Evolutionary conservation across 306 rosid genomes (phyloP), one percentile per base, ranked within the genome.

Genomic region (Bauhinia variegata): DNA sequence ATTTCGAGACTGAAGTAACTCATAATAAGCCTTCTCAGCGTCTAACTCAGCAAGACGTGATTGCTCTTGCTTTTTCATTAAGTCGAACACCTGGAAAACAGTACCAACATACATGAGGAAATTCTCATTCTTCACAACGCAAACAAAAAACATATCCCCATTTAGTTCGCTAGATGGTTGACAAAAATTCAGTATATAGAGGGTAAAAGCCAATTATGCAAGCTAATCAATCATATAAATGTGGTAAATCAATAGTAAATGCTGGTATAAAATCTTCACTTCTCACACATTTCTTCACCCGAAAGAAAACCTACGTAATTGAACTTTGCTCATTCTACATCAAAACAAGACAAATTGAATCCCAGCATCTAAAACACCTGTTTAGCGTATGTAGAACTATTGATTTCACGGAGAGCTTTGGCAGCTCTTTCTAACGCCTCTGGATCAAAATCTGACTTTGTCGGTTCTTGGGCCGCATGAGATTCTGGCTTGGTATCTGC

Each of bases 381-480:
- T 75, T 88, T 91, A 31, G 91, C 48, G 37, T 77, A 33, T 19
- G 86, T 58, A 57, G 95, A 88, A 54, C 65, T 77, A 46, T 91
- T 95, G 78, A 95, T 95, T 79, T 85, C 82, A 11, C 96, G 86
- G 53, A 88, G 88, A 76, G 99, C 96, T 72, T 85, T 88, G 30
- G 97, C 99, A 18, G 85, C 99, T 85, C 91, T 80, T 72, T 95
- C 99, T 55, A 91, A 77, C 32, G 91, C 70, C 59, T 88, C 95
- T 13, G 95, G 95, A 51, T 95, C 96, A 69, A 91, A 86, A 50
- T 92, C 96, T 3, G 95, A 83, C 43, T 82, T 86, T n/a, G 58
- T 82, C 12, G 97, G 76, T 65, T 90, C 99, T 19, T 83, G 91
- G 6, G 78, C 66, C 28, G 82, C n/a, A 49, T 84, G 76, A 51